Percentiles rank a stretch among this genome's conserved stretches.
Evolutionary conservation across 345 rosid species (phyloP).

Genomic region (Eucalyptus sp.): DNA sequence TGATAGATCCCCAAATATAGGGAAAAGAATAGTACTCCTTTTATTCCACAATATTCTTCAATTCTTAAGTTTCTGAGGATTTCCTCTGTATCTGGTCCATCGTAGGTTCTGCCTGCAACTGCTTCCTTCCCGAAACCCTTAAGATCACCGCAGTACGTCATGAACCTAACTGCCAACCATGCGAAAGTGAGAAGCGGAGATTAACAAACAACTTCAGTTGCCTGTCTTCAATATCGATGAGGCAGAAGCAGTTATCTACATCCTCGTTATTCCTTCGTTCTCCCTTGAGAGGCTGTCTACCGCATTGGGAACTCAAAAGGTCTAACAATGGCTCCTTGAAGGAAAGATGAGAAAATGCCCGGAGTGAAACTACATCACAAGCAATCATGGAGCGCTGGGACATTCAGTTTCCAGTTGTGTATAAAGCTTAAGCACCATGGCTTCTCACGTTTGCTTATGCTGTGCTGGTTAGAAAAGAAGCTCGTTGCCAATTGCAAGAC

Average conservation of each 20-base stretch:
- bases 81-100: neutral
- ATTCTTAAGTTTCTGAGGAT: neutral
- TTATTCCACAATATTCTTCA: neutral
- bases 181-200: conserved; percentile 63
- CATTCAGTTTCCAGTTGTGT: neutral
- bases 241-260: conserved; percentile 66
- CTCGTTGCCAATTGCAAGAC: neutral
- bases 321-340: conserved; percentile 50
- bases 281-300: conserved; percentile 76
- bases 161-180: conserved; percentile 42
- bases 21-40: neutral
- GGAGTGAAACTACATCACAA: neutral
- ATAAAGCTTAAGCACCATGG: neutral
- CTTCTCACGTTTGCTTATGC: neutral
- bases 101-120: conserved; percentile 84
- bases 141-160: conserved; percentile 48
- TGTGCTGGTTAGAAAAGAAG: neutral
- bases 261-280: conserved; percentile 67
- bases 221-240: conserved; percentile 73
- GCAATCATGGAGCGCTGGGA: neutral
- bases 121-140: conserved; percentile 79
- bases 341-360: conserved; percentile 37
- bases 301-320: conserved; percentile 72
- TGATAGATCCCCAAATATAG: neutral
- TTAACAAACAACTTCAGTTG: conserved; percentile 51